Evolutionary conservation across 75 land plant genomes (phyloP), one percentile per base, ranked within the genome.

Genomic region (Cryptomeria japonica): DNA sequence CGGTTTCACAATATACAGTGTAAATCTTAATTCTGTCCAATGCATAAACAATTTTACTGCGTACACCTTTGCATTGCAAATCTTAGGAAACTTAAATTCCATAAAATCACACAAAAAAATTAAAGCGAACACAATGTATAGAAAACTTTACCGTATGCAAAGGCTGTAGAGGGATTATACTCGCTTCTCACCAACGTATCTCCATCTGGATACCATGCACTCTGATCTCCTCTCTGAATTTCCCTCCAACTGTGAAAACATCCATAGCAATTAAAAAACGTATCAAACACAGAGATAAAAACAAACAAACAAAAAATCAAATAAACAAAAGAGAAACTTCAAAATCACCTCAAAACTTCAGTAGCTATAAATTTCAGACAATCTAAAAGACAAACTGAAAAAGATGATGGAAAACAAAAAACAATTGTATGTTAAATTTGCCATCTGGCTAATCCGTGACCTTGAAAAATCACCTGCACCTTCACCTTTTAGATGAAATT

Each of bases 201-300:
- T 38, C 99, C 97, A 86, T 98, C 99, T 5, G 99, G 93, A 72
- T 95, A 98, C 99, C 99, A 98, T 3, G 99, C 95, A n/a, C 93
- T 93, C 93, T 98, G 97, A 88, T 98, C 99, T 47, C 99, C 99
- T 61, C 93, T 86, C 86, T 93, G 93, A 85, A 92, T 91, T 87
- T 98, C 99, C 88, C 99, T 90, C 61, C 93, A 90, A 91, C 99
- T 98, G 91, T 90, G 87, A 86, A 73, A 11, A 5, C 70, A 8
- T 64, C 70, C 70, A 64, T 64, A 34, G 77, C 34, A 73, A 73
- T 5, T 4, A 32, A 32, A 12, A 31, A n/a, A 32, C 32, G 2
- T 12, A 32, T 73, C 22, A 64, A 32, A 73, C 36, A 25, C 32
- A 73, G 15, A 28, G 11, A 73, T 73, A 0, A 13, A 73, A 73